These are phyloP conservation scores for Penicillium longicatenatum DNA, from an alignment of 495 filamentous ascomycete genomes.

Conservation along the genomic window DNA sequence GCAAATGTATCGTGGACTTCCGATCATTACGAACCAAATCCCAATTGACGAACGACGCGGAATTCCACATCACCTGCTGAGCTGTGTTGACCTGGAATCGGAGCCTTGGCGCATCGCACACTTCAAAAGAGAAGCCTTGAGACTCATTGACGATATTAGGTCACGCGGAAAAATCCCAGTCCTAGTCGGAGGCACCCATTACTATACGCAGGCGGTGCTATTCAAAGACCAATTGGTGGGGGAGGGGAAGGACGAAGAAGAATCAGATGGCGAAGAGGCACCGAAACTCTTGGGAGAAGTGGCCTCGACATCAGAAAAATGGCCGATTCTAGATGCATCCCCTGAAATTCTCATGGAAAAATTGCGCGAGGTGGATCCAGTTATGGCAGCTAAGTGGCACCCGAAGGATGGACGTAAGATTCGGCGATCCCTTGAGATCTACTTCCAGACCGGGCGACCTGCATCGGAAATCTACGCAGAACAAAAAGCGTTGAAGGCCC, in stretches of 20 bases:
- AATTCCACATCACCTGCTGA: conserved; percentile 87
- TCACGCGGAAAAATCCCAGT: conserved; percentile 79
- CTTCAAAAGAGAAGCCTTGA: conserved; percentile 69
- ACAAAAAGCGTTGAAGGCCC: conserved; percentile 50
- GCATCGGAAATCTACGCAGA: conserved; percentile 89
- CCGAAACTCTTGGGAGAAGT: conserved; percentile 19
- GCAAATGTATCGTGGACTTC: conserved; percentile 93
- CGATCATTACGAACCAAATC: conserved; percentile 95
- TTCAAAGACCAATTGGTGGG: conserved; percentile 68
- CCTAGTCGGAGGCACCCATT: conserved; percentile 91
- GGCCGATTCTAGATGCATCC: conserved; percentile 70
- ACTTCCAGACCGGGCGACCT: conserved; percentile 69
- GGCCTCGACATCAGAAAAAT: conserved; percentile 44
- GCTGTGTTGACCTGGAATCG: conserved; percentile 69
- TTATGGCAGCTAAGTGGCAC: conserved; percentile 91
- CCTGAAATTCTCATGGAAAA: conserved; percentile 71
- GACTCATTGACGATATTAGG: conserved; percentile 75
- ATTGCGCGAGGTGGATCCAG: conserved; percentile 78
- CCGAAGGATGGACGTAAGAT: conserved; percentile 91
- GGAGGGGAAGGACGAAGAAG: conserved; percentile 19
- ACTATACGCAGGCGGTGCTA: conserved; percentile 87
- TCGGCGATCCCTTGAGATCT: conserved; percentile 86
- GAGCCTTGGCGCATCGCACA: conserved; percentile 78
- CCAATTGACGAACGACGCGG: conserved; percentile 70
- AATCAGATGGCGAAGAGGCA: conserved; percentile 21